Base-by-base conservation (phyloP, 768 basidiomycete genomes). In the Thelephora ganbajun region DNA sequence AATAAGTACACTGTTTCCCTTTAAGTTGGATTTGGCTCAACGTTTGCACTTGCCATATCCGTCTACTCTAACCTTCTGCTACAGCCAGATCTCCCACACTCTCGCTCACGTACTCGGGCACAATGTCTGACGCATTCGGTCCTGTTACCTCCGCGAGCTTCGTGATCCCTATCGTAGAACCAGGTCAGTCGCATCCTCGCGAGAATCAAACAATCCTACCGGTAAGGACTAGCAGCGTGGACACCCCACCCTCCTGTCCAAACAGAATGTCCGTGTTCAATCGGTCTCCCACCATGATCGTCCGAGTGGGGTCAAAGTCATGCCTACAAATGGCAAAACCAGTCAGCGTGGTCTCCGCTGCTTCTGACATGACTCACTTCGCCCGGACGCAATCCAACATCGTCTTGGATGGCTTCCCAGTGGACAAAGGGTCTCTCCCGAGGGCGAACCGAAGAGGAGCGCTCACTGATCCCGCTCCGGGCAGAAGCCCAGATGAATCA, bases 241-340 rank as follows among this genome's bases (percentile, higher is more conserved):
- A 63, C 18, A 96, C 71, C 22, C 89, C 89, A 36, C 90, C 89
- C 42, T 76, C 75, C 60, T 87, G 74, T 44, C 94, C 96, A 57
- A 98, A 99, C 45, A 85, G 65, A 56, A 99, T 97, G 64, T 99
- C 94, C 5, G 96, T 98, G 61, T 88, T 84, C 54, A 99, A 72
- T 51, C 94, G 77, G 66, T 99, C 94, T 36, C 94, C 94, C 41
- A 98, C 72, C 90, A 99, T 97, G 61, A 98, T 79, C 13, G 93
- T 92, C 46, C 80, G 70, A 51, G 72, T 67, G 37, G 88, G 88
- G 63, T 98, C 85, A 61, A 89, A 92, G 43, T 85, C 61, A 55
- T 93, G 79, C 63, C 92, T 96, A 52, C 11, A 6, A 13, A 13
- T 26, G 49, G 18, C 41, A n/a, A 26, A 26, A 9, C 18, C n/a